phyloP scores from a whole-genome alignment of 2,329 filamentous ascomycete species.

The Stagonosporopsis rhizophila region DNA sequence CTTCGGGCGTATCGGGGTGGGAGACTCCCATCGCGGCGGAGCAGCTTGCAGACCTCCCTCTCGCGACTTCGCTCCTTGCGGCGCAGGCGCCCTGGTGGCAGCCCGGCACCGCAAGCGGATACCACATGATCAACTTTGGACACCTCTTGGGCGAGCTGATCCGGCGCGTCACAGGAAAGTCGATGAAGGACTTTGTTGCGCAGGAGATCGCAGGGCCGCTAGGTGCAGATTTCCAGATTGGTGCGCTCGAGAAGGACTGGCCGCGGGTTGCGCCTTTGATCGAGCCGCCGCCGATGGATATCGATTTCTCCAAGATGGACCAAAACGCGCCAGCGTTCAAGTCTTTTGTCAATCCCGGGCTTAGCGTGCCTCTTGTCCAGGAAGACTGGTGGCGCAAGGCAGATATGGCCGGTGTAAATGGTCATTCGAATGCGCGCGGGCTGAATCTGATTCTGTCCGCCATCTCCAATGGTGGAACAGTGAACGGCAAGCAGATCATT shows the following conservation, averaged over 20 bases:
- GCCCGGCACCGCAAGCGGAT: constrained; percentile 24
- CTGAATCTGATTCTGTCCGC: constrained; percentile 16
- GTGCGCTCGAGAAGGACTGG: constrained; percentile 18
- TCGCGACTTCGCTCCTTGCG: constrained; percentile 16
- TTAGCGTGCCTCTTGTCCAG: not conserved
- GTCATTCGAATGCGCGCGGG: constrained; percentile 19
- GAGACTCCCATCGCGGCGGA: constrained; percentile 2
- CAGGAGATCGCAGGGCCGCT: constrained; percentile 74
- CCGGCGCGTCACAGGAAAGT: constrained; percentile 13
- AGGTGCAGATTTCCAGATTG: constrained; percentile 30
- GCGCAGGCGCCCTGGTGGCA: constrained; percentile 25
- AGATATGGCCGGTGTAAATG: constrained; percentile 7
- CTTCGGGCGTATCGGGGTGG: constrained; percentile 22
- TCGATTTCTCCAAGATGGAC: not conserved
- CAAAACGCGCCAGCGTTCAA: not conserved
- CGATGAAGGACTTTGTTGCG: constrained; percentile 15
- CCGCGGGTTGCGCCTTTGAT: constrained; percentile 14
- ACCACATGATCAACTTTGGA: constrained; percentile 21
- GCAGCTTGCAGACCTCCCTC: constrained; percentile 13
- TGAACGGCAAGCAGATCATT: constrained; percentile 8
- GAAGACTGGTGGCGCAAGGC: not conserved
- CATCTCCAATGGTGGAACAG: constrained; percentile 11
- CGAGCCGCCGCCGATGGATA: constrained; percentile 12
- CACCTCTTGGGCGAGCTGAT: constrained; percentile 21
- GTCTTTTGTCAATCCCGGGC: constrained; percentile 9